Percentiles rank a stretch among this genome's conserved stretches.
These are phyloP conservation scores for Alternaria sp. DNA, from an alignment of 2,329 filamentous ascomycete genomes.

Conservation along the genomic window DNA sequence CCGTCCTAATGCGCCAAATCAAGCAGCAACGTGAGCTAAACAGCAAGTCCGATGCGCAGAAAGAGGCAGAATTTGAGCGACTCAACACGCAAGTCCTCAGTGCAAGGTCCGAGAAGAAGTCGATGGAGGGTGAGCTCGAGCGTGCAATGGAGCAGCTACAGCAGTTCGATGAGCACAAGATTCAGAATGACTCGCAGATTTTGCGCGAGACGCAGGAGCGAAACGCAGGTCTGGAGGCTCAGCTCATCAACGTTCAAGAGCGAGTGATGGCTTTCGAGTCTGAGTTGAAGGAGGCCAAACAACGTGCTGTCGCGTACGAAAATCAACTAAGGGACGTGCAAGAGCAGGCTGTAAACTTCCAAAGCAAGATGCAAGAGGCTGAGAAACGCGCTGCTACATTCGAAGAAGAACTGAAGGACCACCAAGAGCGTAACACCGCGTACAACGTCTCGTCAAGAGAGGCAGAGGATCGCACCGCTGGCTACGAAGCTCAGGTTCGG, in stretches of 20 bases:
- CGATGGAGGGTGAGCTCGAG: conserved; percentile 48
- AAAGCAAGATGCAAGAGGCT: conserved; percentile 38
- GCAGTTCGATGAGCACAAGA: conserved; percentile 41
- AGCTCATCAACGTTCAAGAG: conserved; percentile 47
- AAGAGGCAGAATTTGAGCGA: conserved; percentile 50
- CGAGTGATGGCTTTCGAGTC: conserved; percentile 41
- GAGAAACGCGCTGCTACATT: conserved; percentile 40
- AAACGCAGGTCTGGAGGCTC: conserved; percentile 42
- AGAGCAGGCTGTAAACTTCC: conserved; percentile 39
- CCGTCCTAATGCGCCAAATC: conserved; percentile 87
- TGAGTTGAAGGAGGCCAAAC: conserved; percentile 37
- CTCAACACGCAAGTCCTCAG: conserved; percentile 54
- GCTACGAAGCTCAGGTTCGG: conserved; percentile 44
- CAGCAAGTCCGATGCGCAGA: conserved; percentile 75
- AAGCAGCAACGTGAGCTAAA: conserved; percentile 95
- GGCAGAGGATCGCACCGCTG: conserved; percentile 31
- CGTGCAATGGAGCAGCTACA: conserved; percentile 44
- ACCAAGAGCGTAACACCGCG: conserved; percentile 37
- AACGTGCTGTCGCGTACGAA: conserved; percentile 43
- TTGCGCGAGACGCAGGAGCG: conserved; percentile 43
- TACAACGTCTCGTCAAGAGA: conserved; percentile 34
- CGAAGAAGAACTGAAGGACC: conserved; percentile 40
- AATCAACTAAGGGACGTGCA: conserved; percentile 45
- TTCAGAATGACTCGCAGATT: conserved; percentile 26
- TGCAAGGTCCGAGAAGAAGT: conserved; percentile 45